Percentiles rank a stretch among this genome's conserved stretches.
These are phyloP conservation scores for Teratosphaeriaceae sp. DNA, from an alignment of 2,329 filamentous ascomycete genomes.

Conservation along the genomic window DNA sequence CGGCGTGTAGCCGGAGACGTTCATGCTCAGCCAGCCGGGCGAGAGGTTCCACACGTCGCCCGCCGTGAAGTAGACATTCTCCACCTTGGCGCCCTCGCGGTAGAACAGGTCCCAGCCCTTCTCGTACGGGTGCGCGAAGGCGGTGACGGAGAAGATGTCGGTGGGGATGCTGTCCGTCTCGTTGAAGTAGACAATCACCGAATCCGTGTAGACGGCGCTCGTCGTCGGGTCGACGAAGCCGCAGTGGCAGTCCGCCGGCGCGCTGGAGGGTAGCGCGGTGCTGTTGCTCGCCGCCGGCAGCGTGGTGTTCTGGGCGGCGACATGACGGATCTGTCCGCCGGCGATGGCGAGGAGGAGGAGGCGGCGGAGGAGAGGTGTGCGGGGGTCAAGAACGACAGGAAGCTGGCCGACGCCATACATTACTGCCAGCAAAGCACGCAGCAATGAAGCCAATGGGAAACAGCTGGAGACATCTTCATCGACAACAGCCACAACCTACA, in stretches of 20 bases:
- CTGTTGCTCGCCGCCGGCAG: neutral
- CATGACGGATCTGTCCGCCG: neutral
- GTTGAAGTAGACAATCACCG: slow-evolving; percentile 46
- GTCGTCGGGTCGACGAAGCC: slow-evolving; percentile 39
- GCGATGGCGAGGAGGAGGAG: neutral
- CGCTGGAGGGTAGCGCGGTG: neutral
- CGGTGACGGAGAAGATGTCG: slow-evolving; percentile 33
- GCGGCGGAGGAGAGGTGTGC: too few relatives aligned
- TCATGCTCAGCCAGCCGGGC: slow-evolving; percentile 28
- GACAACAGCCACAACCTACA: too few relatives aligned
- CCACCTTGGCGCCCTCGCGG: slow-evolving; percentile 35
- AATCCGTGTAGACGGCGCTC: slow-evolving; percentile 39
- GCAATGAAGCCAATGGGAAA: neutral
- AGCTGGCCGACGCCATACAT: neutral
- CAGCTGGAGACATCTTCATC: neutral
- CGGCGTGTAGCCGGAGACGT: slow-evolving; percentile 27
- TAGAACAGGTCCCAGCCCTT: slow-evolving; percentile 42
- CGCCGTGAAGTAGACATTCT: slow-evolving; percentile 32
- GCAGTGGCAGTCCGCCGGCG: slow-evolving; percentile 35
- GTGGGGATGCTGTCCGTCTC: slow-evolving; percentile 34
- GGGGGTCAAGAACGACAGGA: too few relatives aligned
- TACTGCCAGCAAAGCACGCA: neutral
- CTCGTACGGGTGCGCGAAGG: slow-evolving; percentile 39
- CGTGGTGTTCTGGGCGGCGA: neutral
- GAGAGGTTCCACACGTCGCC: slow-evolving; percentile 10